Evolutionary conservation across 2,329 filamentous ascomycete species (phyloP).

Genomic region (Diplodia mutila): DNA sequence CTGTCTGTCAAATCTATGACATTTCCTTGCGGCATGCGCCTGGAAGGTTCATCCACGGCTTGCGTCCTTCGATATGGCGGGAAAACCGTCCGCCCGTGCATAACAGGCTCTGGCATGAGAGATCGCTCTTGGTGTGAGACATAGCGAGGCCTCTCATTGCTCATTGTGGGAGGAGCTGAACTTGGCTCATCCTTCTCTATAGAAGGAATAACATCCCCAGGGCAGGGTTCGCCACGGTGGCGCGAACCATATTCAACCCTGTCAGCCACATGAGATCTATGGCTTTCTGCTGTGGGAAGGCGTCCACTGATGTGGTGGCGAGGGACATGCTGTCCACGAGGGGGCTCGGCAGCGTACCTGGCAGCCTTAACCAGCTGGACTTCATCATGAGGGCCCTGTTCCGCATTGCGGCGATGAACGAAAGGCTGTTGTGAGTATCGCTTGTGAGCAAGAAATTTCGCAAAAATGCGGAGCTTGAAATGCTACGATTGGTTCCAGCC

Average conservation of each 20-base stretch:
- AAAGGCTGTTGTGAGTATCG: not conserved
- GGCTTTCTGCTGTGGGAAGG: not conserved
- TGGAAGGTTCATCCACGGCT: not conserved
- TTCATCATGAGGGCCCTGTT: not conserved
- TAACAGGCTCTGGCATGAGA: conserved; percentile 5
- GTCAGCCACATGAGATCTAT: conserved; percentile 2
- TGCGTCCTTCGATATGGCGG: not conserved
- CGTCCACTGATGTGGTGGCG: not conserved
- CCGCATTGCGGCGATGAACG: not conserved
- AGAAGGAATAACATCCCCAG: conserved; percentile 6
- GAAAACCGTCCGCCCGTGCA: not conserved
- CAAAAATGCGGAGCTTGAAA: not conserved
- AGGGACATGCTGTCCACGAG: not conserved
- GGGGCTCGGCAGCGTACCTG: conserved; percentile 8
- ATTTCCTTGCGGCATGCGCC: not conserved
- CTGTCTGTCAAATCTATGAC: conserved; percentile 18
- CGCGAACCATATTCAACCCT: conserved; percentile 9
- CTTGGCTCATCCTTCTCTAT: conserved; percentile 17
- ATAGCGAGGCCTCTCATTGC: not conserved
- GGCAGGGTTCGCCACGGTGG: not conserved
- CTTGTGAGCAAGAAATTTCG: not conserved
- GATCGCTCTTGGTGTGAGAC: conserved; percentile 24
- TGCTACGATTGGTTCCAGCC: not conserved
- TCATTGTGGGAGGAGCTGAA: not conserved
- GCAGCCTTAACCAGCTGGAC: not conserved